Percentiles rank a stretch among this genome's conserved stretches.
Evolutionary conservation across 495 filamentous ascomycete species (phyloP).

Genomic region (Aspergillus mulundensis): DNA sequence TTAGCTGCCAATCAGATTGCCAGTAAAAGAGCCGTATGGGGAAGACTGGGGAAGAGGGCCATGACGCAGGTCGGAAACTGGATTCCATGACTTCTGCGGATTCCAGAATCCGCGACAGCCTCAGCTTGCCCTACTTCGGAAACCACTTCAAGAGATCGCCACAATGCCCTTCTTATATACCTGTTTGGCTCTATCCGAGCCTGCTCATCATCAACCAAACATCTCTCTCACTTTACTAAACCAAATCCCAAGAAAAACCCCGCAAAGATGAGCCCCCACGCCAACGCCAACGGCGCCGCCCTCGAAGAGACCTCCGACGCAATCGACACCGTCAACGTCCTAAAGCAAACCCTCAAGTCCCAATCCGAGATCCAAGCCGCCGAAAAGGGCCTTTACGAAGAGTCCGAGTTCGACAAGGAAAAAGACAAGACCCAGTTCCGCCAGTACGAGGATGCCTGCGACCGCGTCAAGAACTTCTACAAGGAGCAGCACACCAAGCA

Average conservation of each 20-base stretch:
- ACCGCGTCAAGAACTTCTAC: constrained; percentile 80
- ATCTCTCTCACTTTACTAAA: constrained; percentile 21
- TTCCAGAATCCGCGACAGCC: constrained; percentile 24
- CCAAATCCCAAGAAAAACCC: constrained; percentile 22
- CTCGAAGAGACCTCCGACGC: constrained; percentile 77
- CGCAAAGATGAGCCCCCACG: constrained; percentile 42
- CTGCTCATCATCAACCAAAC: constrained; percentile 1
- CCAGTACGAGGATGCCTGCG: constrained; percentile 72
- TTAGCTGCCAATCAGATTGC: neutral
- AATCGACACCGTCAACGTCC: constrained; percentile 76
- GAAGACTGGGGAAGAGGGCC: neutral
- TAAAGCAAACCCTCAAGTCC: constrained; percentile 56
- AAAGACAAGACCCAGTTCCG: constrained; percentile 83
- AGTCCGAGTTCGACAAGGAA: constrained; percentile 63
- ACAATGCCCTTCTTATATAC: constrained; percentile 1
- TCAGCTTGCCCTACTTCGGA: neutral
- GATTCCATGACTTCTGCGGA: constrained; percentile 17
- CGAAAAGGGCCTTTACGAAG: constrained; percentile 54
- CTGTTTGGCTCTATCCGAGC: too few species aligned
- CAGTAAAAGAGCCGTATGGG: neutral
- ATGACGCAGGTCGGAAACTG: constrained; percentile 9
- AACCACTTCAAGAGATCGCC: neutral
- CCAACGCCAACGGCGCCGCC: constrained; percentile 47
- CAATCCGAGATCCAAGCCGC: constrained; percentile 26
- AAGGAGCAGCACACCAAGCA: constrained; percentile 79